A percentile compares a stretch with the other conserved stretches of the same genome.
Evolutionary conservation across 805 yeast species (phyloP).

Genomic region (Teunomyces funiuensis): DNA sequence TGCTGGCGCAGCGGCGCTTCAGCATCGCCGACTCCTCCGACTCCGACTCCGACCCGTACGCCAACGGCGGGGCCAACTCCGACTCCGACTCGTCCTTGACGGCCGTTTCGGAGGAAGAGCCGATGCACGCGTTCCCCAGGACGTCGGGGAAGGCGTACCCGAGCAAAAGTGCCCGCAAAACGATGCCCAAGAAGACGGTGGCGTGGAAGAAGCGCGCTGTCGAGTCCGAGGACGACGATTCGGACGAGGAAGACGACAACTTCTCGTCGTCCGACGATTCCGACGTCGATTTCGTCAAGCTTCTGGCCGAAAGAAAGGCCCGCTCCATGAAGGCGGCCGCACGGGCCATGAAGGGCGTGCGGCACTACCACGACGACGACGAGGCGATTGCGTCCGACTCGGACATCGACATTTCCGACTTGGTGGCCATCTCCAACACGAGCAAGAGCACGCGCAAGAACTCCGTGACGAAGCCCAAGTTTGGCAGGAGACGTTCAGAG

Average conservation of each 20-base stretch:
- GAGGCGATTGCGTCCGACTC: slow-evolving; percentile 9
- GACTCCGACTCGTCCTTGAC: slow-evolving; percentile 43
- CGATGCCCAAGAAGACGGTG: slow-evolving; percentile 25
- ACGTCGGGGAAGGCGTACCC: slow-evolving; percentile 10
- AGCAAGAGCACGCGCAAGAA: not conserved
- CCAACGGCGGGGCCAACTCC: slow-evolving; percentile 8
- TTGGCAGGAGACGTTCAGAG: slow-evolving; percentile 36
- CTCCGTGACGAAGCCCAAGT: slow-evolving; percentile 18
- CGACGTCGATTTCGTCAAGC: slow-evolving; percentile 68
- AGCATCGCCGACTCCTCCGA: slow-evolving; percentile 36
- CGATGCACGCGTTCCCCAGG: slow-evolving; percentile 11
- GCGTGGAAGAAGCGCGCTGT: slow-evolving; percentile 22
- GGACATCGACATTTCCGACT: slow-evolving; percentile 9
- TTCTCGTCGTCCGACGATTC: slow-evolving; percentile 26
- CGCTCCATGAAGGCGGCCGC: slow-evolving; percentile 53
- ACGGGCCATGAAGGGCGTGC: slow-evolving; percentile 25
- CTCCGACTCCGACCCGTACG: slow-evolving; percentile 28
- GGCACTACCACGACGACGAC: not conserved
- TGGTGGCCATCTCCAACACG: slow-evolving; percentile 8
- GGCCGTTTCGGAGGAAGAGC: slow-evolving; percentile 34
- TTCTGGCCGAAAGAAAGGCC: slow-evolving; percentile 67
- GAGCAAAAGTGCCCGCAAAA: slow-evolving; percentile 20
- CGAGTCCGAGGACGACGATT: slow-evolving; percentile 12
- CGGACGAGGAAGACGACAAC: slow-evolving; percentile 16
- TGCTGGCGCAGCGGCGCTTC: slow-evolving; percentile 24